phyloP scores from a whole-genome alignment of 169 alveolate species.

The Besnoitia besnoiti region DNA sequence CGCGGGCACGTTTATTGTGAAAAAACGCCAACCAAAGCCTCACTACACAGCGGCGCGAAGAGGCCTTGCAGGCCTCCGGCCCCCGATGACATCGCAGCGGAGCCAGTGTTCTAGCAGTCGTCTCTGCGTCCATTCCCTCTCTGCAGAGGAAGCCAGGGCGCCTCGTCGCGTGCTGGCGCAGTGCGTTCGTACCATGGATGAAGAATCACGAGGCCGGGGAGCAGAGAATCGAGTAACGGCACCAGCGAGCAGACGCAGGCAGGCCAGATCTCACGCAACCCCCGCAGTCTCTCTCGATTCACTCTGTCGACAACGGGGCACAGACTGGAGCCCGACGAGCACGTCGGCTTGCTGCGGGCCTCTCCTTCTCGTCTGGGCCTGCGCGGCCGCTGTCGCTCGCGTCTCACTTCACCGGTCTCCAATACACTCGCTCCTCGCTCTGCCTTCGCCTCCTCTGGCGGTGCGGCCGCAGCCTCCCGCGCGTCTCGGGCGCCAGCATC shows the following conservation, averaged over 20 bases:
- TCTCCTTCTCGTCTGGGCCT: neutral
- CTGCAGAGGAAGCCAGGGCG: neutral
- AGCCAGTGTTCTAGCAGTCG: too few relatives aligned
- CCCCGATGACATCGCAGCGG: too few relatives aligned
- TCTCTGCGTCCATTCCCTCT: neutral
- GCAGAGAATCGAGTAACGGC: neutral
- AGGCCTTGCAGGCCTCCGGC: too few relatives aligned
- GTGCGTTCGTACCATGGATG: conserved; percentile 33
- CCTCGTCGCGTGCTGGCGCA: too few relatives aligned
- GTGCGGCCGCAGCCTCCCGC: neutral
- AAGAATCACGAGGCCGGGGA: conserved; percentile 23
- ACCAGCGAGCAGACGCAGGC: neutral
- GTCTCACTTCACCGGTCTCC: too few relatives aligned
- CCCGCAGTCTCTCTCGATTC: neutral
- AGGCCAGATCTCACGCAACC: neutral
- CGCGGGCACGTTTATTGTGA: too few relatives aligned
- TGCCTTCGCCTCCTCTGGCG: neutral
- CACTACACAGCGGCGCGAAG: too few relatives aligned
- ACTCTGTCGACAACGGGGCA: neutral
- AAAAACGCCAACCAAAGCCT: too few relatives aligned
- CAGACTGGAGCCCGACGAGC: neutral
- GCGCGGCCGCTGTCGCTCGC: too few relatives aligned
- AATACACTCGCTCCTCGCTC: neutral
- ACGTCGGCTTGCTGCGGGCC: neutral
- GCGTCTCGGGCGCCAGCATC: neutral